Evolutionary conservation across 2,329 filamentous ascomycete species (phyloP), one percentile per base, ranked within the genome.

Genomic region (Fusarium anthophilum): DNA sequence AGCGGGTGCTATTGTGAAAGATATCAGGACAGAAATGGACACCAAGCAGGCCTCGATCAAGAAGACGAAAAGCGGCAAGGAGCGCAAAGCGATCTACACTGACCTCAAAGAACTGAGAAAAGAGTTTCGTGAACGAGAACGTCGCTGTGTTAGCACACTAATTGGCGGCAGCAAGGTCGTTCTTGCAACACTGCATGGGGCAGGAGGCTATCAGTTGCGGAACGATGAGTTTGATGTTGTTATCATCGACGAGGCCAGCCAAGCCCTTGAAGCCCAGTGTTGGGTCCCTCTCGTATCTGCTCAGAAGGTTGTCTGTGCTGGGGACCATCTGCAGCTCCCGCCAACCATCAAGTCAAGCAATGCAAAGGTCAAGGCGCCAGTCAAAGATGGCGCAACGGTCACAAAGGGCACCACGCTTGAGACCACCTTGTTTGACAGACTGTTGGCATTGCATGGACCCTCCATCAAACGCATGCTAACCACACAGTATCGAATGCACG

Each of bases 401-500:
- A 86, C 84, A 61, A 87, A 88, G 66, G 87, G 86, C 11, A 86
- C 91, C 77, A 91, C 89, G 3, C 88, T 99, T 11, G 95, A 98
- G 79, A 93, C 88, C n/a, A 98, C 96, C 0, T 87, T 99, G 37
- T 99, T 99, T 81, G 96, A 98, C 81, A 90, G 96, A 35, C 87
- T 99, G 47, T 87, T 99, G 50, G 87, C 88, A 10, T 86, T 98
- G 22, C 94, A 99, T 80, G 96, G 96, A 2, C 84, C 91, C 3
- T 86, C 86, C 9, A 95, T 99, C 84, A 98, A 98, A 85, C 88
- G 93, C 58, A 98, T 98, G 94, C 89, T 99, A 30, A 98, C 94
- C 8, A 97, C 93, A 9, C 96, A 99, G 84, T 99, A 99, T 82
- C 94, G 96, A 43, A 99, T 99, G 96, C 95, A 99, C 80, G 93